Base-by-base conservation (phyloP, 441 rosid genomes). In the Lepidium campestre region DNA sequence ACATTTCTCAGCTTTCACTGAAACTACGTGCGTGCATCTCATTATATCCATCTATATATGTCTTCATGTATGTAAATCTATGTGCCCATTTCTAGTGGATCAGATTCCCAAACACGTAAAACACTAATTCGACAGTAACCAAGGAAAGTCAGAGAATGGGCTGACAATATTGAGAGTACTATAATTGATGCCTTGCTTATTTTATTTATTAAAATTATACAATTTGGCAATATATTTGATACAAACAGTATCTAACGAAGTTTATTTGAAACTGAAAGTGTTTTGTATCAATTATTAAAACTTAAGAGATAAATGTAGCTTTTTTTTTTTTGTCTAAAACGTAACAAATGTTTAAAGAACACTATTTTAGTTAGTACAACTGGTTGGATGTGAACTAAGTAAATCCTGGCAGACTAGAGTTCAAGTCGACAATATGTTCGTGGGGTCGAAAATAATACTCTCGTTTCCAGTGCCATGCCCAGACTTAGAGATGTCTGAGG, bases 31-130 rank as follows among this genome's bases (percentile, higher is more conserved):
- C 72, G 59, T 65, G 76, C 67, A 73, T 27, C 27, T 42, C 41
- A 57, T 57, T 15, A 57, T 6, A 29, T 29, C 32, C n/a, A n/a
- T n/a, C n/a, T n/a, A n/a, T n/a, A n/a, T n/a, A n/a, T 49, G 55
- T 39, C 20, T 48, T 15, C 37, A 36, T 19, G 3, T 52, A 59
- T 59, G 59, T 66, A 47, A 41, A 35, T 42, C 15, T 44, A 60
- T 52, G 9, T 59, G 52, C n/a, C 50, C 22, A 46, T 73, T 39
- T 59, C 45, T 45, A 66, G 18, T 35, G 57, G n/a, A n/a, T 58
- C 56, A 73, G 57, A 52, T 59, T 53, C 62, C 58, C n/a, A 40
- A 72, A 73, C 61, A 67, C 52, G 50, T 27, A n/a, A n/a, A n/a
- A n/a, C n/a, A n/a, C n/a, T 29, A 45, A 59, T 67, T 73, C 29